Evolutionary conservation across 495 filamentous ascomycete genomes (phyloP).

Genomic region (Neurospora cerealis): DNA sequence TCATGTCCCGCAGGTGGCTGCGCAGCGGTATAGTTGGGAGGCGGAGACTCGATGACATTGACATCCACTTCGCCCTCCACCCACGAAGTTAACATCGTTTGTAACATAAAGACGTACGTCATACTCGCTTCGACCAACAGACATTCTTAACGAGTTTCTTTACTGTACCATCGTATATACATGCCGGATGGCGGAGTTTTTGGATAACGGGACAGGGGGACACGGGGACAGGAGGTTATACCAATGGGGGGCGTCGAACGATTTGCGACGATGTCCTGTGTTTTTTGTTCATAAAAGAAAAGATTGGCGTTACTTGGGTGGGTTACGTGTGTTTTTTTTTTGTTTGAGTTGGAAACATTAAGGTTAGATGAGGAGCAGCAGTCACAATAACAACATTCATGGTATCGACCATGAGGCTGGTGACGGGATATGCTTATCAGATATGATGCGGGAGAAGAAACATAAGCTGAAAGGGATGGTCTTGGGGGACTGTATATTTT

Average conservation of each 20-base stretch:
- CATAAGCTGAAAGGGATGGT: background rate
- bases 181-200: background rate
- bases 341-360: background rate
- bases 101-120: background rate
- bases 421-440: background rate
- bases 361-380: background rate
- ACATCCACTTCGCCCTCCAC: background rate
- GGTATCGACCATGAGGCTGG: background rate
- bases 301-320: background rate
- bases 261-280: background rate
- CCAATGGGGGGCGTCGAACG: background rate
- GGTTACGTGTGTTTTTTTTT: background rate
- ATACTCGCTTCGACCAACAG: background rate
- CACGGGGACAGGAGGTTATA: background rate
- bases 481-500: background rate
- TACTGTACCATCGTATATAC: background rate
- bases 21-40: slow-evolving; percentile 44
- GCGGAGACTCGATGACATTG: slow-evolving; percentile 8
- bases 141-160: background rate
- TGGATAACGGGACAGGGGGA: background rate
- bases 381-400: background rate
- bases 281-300: background rate
- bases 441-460: background rate
- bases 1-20: slow-evolving; percentile 41
- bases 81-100: background rate